phyloP scores from a whole-genome alignment of 441 rosid genomes.

The Capsella rubella region DNA sequence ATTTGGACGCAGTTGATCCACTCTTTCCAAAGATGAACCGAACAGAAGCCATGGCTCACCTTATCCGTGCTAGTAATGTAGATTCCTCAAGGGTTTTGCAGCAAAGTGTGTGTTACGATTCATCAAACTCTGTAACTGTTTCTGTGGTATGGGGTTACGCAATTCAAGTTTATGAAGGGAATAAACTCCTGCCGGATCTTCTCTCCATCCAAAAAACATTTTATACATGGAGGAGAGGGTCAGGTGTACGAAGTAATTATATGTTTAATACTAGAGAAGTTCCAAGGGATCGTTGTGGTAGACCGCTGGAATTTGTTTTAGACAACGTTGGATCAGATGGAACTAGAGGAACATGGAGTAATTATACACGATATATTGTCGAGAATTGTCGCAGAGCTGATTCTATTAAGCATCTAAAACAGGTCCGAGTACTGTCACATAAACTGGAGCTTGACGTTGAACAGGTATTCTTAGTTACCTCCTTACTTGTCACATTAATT shows the following conservation, averaged over 20 bases:
- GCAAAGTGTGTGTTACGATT: slow-evolving; percentile 85
- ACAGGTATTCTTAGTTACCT: slow-evolving; percentile 54
- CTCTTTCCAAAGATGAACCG: slow-evolving; percentile 69
- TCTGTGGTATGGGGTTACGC: slow-evolving; percentile 93
- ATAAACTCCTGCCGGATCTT: slow-evolving; percentile 76
- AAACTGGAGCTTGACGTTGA: slow-evolving; percentile 55
- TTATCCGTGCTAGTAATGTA: slow-evolving; percentile 61
- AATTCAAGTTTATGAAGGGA: slow-evolving; percentile 76
- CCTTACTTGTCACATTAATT: slow-evolving; percentile 1
- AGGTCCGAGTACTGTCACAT: slow-evolving; percentile 54
- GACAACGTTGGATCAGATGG: slow-evolving; percentile 54
- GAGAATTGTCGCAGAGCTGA: slow-evolving; percentile 56
- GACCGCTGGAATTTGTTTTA: slow-evolving; percentile 69
- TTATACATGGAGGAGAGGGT: slow-evolving; percentile 74
- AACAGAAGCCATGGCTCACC: slow-evolving; percentile 58
- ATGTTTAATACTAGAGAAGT: slow-evolving; percentile 78
- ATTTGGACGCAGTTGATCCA: slow-evolving; percentile 79
- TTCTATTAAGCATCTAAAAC: slow-evolving; percentile 53
- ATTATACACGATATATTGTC: slow-evolving; percentile 53
- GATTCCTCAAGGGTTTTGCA: slow-evolving; percentile 82
- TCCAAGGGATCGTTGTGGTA: slow-evolving; percentile 70
- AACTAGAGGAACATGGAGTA: slow-evolving; percentile 57
- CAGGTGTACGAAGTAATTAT: slow-evolving; percentile 49
- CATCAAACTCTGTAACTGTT: slow-evolving; percentile 54
- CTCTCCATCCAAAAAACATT: slow-evolving; percentile 71